A percentile compares a stretch with the other conserved stretches of the same genome.
These are phyloP conservation scores for Erodium texanum DNA, from an alignment of 441 rosid genomes.

Conservation along the genomic window DNA sequence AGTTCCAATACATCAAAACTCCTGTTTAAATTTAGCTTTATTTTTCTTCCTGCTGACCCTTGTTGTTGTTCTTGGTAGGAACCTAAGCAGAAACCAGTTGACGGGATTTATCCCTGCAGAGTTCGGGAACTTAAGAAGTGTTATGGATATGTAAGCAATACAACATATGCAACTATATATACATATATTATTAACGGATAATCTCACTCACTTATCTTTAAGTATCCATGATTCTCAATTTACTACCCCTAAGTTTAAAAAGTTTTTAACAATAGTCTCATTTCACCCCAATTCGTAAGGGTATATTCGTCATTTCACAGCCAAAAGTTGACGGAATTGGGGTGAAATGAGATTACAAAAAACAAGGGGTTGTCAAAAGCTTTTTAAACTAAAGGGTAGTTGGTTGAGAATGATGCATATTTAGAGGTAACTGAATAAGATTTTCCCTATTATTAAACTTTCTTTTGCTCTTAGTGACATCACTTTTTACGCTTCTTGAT, in stretches of 20 bases:
- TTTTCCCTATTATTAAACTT: neutral
- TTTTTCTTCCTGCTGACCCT: constrained; percentile 7
- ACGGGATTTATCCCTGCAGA: constrained; percentile 73
- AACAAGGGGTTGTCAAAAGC: too few species aligned
- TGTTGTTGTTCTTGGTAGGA: constrained; percentile 33
- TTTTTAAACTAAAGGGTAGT: too few species aligned
- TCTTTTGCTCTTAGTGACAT: constrained; percentile 14
- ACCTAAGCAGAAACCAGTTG: constrained; percentile 68
- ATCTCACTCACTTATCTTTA: too few species aligned
- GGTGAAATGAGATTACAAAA: too few species aligned
- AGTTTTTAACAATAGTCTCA: too few species aligned
- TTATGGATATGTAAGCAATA: constrained; percentile 72
- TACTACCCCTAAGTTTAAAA: too few species aligned
- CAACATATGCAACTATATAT: neutral
- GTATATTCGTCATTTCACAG: too few species aligned
- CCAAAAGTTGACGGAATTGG: too few species aligned
- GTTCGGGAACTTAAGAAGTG: constrained; percentile 78
- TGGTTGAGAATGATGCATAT: too few species aligned
- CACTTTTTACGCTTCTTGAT: constrained; percentile 15
- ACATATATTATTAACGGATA: neutral
- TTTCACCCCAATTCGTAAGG: too few species aligned
- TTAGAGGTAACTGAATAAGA: too few species aligned
- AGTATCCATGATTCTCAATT: too few species aligned
- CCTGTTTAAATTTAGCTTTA: neutral
- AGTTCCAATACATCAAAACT: constrained; percentile 16